These are phyloP conservation scores for Acanthamoeba healyi DNA, from an alignment of 208 protist species.

Conservation along the genomic window DNA sequence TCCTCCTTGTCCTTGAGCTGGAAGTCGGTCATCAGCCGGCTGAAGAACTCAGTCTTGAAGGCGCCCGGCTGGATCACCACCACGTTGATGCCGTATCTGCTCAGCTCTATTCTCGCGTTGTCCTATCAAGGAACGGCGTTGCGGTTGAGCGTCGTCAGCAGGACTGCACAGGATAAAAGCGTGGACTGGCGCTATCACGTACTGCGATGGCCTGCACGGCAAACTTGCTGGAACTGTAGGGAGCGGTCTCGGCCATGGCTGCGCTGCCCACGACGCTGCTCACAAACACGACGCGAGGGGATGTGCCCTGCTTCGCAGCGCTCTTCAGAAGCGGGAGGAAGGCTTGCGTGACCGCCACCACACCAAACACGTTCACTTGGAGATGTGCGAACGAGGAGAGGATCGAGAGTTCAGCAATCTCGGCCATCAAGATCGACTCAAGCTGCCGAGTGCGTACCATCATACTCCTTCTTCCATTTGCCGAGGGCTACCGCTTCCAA, in stretches of 20 bases:
- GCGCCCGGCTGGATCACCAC: constrained; percentile 48
- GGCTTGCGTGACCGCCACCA: constrained; percentile 38
- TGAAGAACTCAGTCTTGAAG: constrained; percentile 22
- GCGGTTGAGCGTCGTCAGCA: too few relatives aligned
- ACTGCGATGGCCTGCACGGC: constrained; percentile 51
- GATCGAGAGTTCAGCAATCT: not conserved
- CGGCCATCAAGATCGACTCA: too few relatives aligned
- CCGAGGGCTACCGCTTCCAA: not conserved
- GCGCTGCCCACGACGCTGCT: constrained; percentile 24
- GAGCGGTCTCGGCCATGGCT: not conserved
- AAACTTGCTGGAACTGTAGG: constrained; percentile 65
- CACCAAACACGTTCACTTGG: constrained; percentile 50
- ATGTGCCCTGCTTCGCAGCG: not conserved
- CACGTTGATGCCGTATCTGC: constrained; percentile 20
- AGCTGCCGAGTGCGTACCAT: not conserved
- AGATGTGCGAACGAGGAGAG: not conserved
- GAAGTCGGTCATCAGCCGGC: not conserved
- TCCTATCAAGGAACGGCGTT: too few relatives aligned
- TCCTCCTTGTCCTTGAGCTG: not conserved
- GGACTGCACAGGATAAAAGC: too few relatives aligned
- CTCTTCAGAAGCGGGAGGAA: constrained; percentile 23
- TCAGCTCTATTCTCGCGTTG: not conserved
- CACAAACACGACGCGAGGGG: constrained; percentile 9
- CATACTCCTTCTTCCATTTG: constrained; percentile 62
- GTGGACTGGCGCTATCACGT: too few relatives aligned